Percentiles rank a stretch among this genome's conserved stretches.
phyloP scores from a whole-genome alignment of 129 eudicot genomes.

The Dittrichia graveolens region DNA sequence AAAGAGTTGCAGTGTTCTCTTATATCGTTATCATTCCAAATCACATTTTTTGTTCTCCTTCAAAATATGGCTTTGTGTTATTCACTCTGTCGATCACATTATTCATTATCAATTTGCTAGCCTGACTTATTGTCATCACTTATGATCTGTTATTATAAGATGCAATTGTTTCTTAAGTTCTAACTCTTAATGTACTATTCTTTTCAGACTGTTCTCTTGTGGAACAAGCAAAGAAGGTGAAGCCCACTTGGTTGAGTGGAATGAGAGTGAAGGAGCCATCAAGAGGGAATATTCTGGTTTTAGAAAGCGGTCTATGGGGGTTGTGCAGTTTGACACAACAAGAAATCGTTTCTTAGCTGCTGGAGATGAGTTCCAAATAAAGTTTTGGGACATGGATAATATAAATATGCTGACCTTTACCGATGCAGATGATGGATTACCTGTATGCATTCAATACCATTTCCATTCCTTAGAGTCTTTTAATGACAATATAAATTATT shows the following conservation, averaged over 20 bases:
- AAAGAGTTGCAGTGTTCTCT: too few species aligned
- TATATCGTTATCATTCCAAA: too few species aligned
- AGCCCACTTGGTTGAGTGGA: constrained; percentile 90
- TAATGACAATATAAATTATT: background rate
- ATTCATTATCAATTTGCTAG: too few species aligned
- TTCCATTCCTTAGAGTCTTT: background rate
- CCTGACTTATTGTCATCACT: too few species aligned
- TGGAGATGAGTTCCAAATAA: constrained; percentile 81
- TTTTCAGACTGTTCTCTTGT: constrained; percentile 76
- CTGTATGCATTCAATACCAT: constrained; percentile 49
- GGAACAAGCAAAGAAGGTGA: constrained; percentile 93
- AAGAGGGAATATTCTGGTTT: constrained; percentile 77
- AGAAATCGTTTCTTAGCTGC: constrained; percentile 81
- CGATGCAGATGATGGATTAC: constrained; percentile 76
- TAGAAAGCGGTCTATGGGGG: constrained; percentile 70
- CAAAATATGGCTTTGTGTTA: too few species aligned
- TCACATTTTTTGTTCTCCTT: too few species aligned
- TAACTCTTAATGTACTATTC: constrained; percentile 10
- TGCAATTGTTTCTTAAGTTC: constrained; percentile 11
- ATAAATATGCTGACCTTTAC: constrained; percentile 55
- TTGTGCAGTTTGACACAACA: constrained; percentile 89
- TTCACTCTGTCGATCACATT: too few species aligned
- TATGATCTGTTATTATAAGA: background rate
- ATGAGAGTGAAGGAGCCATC: constrained; percentile 89
- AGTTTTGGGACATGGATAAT: constrained; percentile 91